These are phyloP conservation scores for Telopea speciosissima DNA, from an alignment of 177 flowering plant species.

Conservation along the genomic window DNA sequence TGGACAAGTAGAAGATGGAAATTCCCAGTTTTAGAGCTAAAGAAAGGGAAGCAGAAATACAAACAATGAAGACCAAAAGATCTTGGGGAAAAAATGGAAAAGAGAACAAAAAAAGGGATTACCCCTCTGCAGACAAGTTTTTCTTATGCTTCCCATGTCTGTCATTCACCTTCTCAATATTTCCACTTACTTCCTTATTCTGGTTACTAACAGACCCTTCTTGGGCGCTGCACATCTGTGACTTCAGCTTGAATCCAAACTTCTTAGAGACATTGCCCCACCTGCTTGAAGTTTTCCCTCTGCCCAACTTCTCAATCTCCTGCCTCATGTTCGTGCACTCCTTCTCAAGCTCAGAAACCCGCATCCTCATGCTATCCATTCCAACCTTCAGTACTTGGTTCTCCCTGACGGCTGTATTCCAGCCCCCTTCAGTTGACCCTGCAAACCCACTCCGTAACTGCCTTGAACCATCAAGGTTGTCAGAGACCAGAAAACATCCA, in stretches of 20 bases:
- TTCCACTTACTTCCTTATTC: conserved; percentile 23
- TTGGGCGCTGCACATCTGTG: conserved; percentile 90
- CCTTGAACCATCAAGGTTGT: conserved; percentile 77
- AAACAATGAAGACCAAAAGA: neutral
- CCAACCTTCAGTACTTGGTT: conserved; percentile 87
- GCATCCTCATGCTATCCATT: conserved; percentile 78
- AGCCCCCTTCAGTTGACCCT: conserved; percentile 51
- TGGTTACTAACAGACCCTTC: conserved; percentile 68
- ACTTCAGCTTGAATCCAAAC: conserved; percentile 64
- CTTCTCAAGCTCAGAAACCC: conserved; percentile 81
- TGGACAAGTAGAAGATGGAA: neutral
- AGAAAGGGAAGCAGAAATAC: too few species aligned
- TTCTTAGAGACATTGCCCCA: conserved; percentile 68
- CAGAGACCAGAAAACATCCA: conserved; percentile 80
- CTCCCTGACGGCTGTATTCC: conserved; percentile 71
- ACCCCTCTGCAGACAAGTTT: conserved; percentile 23
- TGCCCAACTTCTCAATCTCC: conserved; percentile 72
- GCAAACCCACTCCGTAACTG: conserved; percentile 60
- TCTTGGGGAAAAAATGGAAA: neutral
- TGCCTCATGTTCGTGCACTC: conserved; percentile 80
- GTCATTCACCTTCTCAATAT: conserved; percentile 43
- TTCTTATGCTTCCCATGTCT: conserved; percentile 42
- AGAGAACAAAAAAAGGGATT: neutral
- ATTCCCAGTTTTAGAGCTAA: neutral
- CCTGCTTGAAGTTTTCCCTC: conserved; percentile 30